These are phyloP conservation scores for Penicillium paneum DNA, from an alignment of 2,329 filamentous ascomycete species.

Conservation along the genomic window DNA sequence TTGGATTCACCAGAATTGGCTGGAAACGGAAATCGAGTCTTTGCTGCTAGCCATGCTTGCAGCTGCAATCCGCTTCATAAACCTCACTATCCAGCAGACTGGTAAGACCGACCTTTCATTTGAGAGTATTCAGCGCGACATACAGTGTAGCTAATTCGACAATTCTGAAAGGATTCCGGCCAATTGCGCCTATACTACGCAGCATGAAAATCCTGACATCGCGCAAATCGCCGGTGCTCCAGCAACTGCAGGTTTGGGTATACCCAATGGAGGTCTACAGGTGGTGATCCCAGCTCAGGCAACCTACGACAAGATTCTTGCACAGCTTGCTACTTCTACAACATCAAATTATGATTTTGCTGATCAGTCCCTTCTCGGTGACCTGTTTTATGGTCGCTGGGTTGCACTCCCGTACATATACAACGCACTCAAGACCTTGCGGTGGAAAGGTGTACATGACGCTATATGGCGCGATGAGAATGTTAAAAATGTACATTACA, in stretches of 20 bases:
- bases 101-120: neutral
- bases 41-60: neutral
- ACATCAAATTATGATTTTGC: slow-evolving; percentile 53
- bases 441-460: slow-evolving; percentile 53
- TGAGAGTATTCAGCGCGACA: neutral
- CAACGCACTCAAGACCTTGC: slow-evolving; percentile 43
- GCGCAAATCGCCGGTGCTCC: neutral
- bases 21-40: neutral
- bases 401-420: slow-evolving; percentile 59
- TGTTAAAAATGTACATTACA: slow-evolving; percentile 63
- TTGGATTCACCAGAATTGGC: neutral
- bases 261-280: neutral
- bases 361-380: slow-evolving; percentile 44
- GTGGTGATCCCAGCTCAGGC: neutral
- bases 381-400: slow-evolving; percentile 57
- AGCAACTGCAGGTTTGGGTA: neutral
- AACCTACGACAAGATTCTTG: neutral
- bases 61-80: neutral
- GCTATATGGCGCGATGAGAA: slow-evolving; percentile 59
- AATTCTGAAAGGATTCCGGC: neutral
- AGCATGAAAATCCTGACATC: neutral
- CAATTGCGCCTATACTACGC: neutral
- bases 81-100: neutral
- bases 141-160: neutral
- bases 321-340: neutral